These are phyloP conservation scores for Podospora comata DNA, from an alignment of 495 filamentous ascomycete genomes.

Conservation along the genomic window DNA sequence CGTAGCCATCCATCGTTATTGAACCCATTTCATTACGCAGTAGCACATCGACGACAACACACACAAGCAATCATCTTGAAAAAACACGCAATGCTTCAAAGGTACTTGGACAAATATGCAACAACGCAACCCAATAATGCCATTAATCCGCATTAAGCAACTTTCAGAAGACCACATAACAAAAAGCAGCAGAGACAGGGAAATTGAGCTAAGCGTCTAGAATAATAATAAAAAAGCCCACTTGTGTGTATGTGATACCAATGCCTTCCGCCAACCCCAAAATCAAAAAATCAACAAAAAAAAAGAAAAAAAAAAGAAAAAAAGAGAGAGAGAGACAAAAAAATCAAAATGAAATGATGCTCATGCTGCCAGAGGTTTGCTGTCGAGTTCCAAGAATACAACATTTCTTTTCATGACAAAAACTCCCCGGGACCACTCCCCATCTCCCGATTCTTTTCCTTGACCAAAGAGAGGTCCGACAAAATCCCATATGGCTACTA, in stretches of 20 bases:
- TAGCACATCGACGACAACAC: background rate
- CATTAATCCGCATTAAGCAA: slow-evolving; percentile 1
- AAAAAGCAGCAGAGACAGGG: background rate
- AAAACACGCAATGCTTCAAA: slow-evolving; percentile 2
- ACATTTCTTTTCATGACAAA: slow-evolving; percentile 5
- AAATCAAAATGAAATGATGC: slow-evolving; percentile 13
- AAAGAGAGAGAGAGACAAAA: slow-evolving; percentile 7
- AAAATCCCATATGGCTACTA: slow-evolving; percentile 11
- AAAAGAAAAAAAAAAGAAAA: slow-evolving; percentile 7
- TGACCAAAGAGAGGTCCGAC: background rate
- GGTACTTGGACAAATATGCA: background rate
- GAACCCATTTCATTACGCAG: too few species aligned
- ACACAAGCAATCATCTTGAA: background rate
- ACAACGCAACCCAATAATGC: background rate
- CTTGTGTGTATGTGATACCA: background rate
- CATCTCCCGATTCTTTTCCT: slow-evolving; percentile 1
- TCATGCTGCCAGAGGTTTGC: slow-evolving; percentile 12
- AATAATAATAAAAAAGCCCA: slow-evolving; percentile 7
- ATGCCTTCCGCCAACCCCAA: slow-evolving; percentile 8
- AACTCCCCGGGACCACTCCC: background rate
- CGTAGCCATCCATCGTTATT: too few species aligned
- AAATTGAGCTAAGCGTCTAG: slow-evolving; percentile 2
- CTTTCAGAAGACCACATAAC: too few species aligned
- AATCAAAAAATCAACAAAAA: slow-evolving; percentile 11
- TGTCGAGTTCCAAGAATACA: background rate